A percentile compares a stretch with the other conserved stretches of the same genome.
Evolutionary conservation across 805 yeast genomes (phyloP).

Genomic region (Lachancea waltii): DNA sequence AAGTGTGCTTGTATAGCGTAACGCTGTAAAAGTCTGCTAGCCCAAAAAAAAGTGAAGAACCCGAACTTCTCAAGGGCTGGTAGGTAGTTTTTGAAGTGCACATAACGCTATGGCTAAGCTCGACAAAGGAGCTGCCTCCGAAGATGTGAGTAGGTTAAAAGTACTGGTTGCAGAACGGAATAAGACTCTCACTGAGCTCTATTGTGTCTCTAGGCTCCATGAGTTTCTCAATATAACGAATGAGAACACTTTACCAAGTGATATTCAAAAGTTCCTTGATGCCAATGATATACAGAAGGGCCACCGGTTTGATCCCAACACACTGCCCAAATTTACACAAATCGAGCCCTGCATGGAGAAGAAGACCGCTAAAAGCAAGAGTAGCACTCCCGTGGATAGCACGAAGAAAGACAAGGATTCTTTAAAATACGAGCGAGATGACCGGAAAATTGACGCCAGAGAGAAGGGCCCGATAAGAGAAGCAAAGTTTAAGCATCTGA

Average conservation of each 20-base stretch:
- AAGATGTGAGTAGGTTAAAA: conserved; percentile 9
- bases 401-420: conserved; percentile 6
- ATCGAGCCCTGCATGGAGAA: conserved; percentile 8
- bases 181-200: conserved; percentile 54
- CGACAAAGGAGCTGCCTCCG: conserved; percentile 3
- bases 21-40: too few species aligned
- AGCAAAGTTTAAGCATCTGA: background rate
- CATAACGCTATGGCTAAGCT: conserved; percentile 3
- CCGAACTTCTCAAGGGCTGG: background rate
- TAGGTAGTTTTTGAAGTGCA: background rate
- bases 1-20: too few species aligned
- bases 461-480: background rate
- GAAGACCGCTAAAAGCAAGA: conserved; percentile 8
- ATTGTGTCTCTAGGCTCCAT: conserved; percentile 50
- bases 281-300: conserved; percentile 48
- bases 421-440: conserved; percentile 4
- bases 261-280: conserved; percentile 42
- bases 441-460: background rate
- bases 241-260: conserved; percentile 33
- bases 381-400: conserved; percentile 10
- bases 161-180: conserved; percentile 47
- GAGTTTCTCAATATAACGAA: conserved; percentile 36
- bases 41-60: too few species aligned
- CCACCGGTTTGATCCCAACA: conserved; percentile 31
- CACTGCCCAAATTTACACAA: conserved; percentile 23